Conservation (phyloP, 768 basidiomycete species). For the Phanerodontia chrysosporium region DNA sequence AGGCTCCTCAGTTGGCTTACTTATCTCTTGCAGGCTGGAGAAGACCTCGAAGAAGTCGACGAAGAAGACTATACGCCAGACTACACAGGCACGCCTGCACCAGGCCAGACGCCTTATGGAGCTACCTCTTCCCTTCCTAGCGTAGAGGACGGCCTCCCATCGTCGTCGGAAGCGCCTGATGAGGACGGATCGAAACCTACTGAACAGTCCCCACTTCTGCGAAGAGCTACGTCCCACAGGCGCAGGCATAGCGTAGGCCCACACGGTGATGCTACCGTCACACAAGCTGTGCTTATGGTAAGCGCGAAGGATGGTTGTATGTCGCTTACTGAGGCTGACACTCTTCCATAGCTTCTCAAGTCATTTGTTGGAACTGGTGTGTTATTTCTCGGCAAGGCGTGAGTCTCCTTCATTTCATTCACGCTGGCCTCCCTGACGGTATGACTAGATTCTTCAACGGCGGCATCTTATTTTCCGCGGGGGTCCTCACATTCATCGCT, state of each 20-base stretch:
- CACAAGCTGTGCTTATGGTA: constrained; percentile 92
- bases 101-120: constrained; percentile 6
- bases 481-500: constrained; percentile 79
- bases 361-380: constrained; percentile 95
- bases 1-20: not conserved
- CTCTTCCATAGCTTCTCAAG: constrained; percentile 65
- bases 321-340: not conserved
- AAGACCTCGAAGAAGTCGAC: constrained; percentile 68
- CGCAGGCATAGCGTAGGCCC: constrained; percentile 53
- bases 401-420: constrained; percentile 24
- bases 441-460: constrained; percentile 79
- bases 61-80: constrained; percentile 42
- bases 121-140: constrained; percentile 1
- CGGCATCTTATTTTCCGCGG: constrained; percentile 81
- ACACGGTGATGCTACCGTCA: constrained; percentile 84
- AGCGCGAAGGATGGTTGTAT: constrained; percentile 16
- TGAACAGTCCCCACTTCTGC: constrained; percentile 59
- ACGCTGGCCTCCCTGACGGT: not conserved
- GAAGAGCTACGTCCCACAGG: constrained; percentile 49
- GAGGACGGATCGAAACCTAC: constrained; percentile 20
- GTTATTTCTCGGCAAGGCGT: constrained; percentile 94
- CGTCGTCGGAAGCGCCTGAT: not conserved
- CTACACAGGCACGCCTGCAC: constrained; percentile 20
- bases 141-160: not conserved
- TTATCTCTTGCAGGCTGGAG: constrained; percentile 61